Conservation (phyloP, 768 basidiomycete genomes). For the Hypsizygus marmoreus region DNA sequence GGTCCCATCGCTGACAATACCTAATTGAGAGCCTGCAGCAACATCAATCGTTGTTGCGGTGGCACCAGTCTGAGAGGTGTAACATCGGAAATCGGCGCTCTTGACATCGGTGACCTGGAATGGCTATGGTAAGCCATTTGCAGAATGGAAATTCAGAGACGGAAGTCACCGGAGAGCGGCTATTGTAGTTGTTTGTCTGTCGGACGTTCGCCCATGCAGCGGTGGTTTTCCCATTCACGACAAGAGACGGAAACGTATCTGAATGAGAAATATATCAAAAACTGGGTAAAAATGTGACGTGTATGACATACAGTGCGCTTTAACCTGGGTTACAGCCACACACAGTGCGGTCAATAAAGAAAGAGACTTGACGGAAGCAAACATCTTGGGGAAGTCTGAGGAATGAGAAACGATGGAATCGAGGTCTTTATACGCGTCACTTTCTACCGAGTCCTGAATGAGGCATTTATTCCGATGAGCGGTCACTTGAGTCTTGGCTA, state of each 20-base stretch:
- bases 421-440: constrained; percentile 4
- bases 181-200: constrained; percentile 48
- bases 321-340: constrained; percentile 6
- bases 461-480: background rate
- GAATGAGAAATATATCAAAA: background rate
- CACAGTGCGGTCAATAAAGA: constrained; percentile 7
- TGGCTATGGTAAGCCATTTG: no score
- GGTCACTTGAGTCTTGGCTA: background rate
- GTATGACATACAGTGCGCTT: constrained; percentile 15
- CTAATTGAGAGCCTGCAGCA: constrained; percentile 44
- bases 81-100: constrained; percentile 50
- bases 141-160: background rate
- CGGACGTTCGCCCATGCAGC: constrained; percentile 44
- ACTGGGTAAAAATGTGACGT: background rate
- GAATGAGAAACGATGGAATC: background rate
- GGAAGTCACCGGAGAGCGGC: constrained; percentile 34
- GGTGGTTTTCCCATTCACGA: constrained; percentile 38
- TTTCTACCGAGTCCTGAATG: constrained; percentile 2
- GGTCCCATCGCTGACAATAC: constrained; percentile 40
- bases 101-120: constrained; percentile 51
- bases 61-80: constrained; percentile 39
- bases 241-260: constrained; percentile 50
- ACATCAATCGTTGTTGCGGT: constrained; percentile 46
- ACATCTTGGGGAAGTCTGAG: constrained; percentile 7
- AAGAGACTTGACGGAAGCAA: constrained; percentile 10